Conservation (phyloP, 2,329 filamentous ascomycete genomes). For the Myriosclerotinia scirpicola region DNA sequence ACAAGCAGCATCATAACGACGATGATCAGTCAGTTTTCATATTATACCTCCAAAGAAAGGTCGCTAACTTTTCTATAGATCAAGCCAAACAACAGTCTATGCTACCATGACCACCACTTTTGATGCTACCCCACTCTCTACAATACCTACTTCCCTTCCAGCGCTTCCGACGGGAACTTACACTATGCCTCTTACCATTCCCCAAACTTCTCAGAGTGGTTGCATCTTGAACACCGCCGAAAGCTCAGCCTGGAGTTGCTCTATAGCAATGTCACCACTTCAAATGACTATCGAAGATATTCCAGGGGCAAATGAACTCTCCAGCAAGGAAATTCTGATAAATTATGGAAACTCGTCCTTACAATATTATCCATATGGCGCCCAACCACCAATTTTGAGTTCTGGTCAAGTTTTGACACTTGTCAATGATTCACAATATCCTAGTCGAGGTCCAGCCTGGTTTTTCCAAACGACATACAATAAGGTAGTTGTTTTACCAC, state of each 20-base stretch:
- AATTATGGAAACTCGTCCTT: conserved; percentile 44
- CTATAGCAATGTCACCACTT: conserved; percentile 43
- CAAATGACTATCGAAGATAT: conserved; percentile 32
- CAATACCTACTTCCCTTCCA: conserved; percentile 52
- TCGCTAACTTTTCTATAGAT: background rate
- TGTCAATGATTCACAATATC: conserved; percentile 57
- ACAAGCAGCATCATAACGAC: conserved; percentile 18
- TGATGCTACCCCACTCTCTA: conserved; percentile 53
- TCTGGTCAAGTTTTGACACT: conserved; percentile 51
- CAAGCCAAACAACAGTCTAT: conserved; percentile 16
- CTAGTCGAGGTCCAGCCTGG: conserved; percentile 58
- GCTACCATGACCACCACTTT: conserved; percentile 44
- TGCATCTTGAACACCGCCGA: conserved; percentile 59
- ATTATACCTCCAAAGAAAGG: no score
- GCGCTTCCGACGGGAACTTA: conserved; percentile 56
- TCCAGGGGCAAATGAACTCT: conserved; percentile 30
- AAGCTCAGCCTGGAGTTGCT: conserved; percentile 63
- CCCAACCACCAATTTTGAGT: conserved; percentile 56
- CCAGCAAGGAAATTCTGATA: conserved; percentile 39
- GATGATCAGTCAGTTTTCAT: conserved; percentile 31
- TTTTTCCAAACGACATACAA: conserved; percentile 63
- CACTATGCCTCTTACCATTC: conserved; percentile 52
- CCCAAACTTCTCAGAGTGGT: conserved; percentile 50
- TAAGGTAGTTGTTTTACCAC: conserved; percentile 58
- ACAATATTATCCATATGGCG: conserved; percentile 55